Evolutionary conservation across 257 asterid genomes (phyloP), one percentile per base, ranked within the genome.

Genomic region (Capsicum rhomboideum): DNA sequence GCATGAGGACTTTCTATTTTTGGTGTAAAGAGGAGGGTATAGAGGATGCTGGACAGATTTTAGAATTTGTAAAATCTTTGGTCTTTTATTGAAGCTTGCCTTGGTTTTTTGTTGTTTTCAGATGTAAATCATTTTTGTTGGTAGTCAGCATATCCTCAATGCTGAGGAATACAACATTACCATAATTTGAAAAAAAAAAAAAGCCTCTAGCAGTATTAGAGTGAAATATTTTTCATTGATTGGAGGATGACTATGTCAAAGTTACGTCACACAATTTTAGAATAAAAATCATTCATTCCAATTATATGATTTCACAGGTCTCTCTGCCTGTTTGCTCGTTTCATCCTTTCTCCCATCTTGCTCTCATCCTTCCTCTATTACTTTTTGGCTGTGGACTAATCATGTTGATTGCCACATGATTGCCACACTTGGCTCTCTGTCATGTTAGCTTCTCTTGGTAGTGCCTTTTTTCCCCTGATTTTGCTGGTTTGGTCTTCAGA

Each of bases 241-340:
- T 74, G 80, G 80, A 74, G 80, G 80, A 74, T 74, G 80, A 46
- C 58, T 44, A 21, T 46, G 58, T 46, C 80, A 74, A 46, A 74
- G 54, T 69, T 52, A 69, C 37, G n/a, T 46, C 34, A 74, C 34
- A 21, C 58, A 74, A 14, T 2, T 46, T 44, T 12, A 46, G 40
- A 74, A 8, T 74, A 46, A 44, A 74, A 46, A 13, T 23, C 40
- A 74, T 37, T 46, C 31, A 46, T 74, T 46, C 54, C 58, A 21
- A 44, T 46, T 10, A 71, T n/a, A 49, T 71, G 79, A 29, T n/a
- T 12, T 74, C 80, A 7, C n/a, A 44, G n/a, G 40, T 21, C 37
- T 44, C 28, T 44, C 80, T 44, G 34, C 31, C 55, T 74, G 42
- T 72, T 46, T 23, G 58, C 55, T 66, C 46, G n/a, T 34, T 64